Percentiles rank a stretch among this genome's conserved stretches.
Evolutionary conservation across 176 grass and related monocot species (phyloP).

Genomic region (Pontederia crassipes): DNA sequence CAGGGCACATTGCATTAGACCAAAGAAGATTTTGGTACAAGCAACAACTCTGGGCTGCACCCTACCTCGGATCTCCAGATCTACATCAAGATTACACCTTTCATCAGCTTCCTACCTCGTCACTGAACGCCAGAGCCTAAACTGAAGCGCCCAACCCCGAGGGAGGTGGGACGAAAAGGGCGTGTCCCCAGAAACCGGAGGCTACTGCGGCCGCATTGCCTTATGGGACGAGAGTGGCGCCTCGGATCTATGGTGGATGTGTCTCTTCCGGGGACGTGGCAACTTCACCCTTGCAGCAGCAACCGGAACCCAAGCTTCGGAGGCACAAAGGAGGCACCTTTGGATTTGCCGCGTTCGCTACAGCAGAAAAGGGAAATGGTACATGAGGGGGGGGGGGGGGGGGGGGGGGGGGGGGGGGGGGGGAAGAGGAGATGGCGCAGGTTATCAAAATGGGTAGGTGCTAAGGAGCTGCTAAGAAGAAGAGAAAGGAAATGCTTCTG

Average conservation of each 20-base stretch:
- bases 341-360: not conserved
- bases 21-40: too few species aligned
- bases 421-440: not conserved
- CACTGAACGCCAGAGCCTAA: not conserved
- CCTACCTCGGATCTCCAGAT: not conserved
- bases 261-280: not conserved
- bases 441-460: not conserved
- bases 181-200: not conserved
- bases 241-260: not conserved
- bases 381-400: conserved; percentile 6
- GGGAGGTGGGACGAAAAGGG: not conserved
- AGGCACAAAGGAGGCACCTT: conserved; percentile 7
- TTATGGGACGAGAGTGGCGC: not conserved
- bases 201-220: not conserved
- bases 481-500: too few species aligned
- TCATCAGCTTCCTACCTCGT: not conserved
- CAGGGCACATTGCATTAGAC: too few species aligned
- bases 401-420: too few species aligned
- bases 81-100: conserved; percentile 2
- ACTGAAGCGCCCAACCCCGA: not conserved
- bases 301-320: not conserved
- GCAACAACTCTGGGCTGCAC: too few species aligned
- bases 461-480: not conserved
- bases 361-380: conserved; percentile 8
- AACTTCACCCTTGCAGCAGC: not conserved